phyloP scores from a whole-genome alignment of 140 eudicot genomes.

The Ambrosia hybrid region DNA sequence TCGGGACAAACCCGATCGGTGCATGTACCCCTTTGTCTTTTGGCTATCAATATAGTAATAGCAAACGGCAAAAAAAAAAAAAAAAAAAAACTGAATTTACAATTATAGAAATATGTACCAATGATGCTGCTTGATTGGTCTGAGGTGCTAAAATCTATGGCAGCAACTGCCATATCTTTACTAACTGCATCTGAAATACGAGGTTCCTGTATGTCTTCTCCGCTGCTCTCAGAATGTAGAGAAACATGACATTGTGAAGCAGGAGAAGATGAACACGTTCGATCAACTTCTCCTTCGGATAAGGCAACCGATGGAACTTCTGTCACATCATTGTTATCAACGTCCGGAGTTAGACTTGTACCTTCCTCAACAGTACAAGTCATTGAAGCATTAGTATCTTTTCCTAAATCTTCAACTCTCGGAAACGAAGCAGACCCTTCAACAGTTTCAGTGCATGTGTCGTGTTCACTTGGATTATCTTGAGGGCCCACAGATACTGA shows the following conservation, averaged over 20 bases:
- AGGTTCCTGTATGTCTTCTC: constrained; percentile 47
- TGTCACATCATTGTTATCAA: constrained; percentile 33
- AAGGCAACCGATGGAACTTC: constrained; percentile 47
- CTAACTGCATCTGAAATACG: constrained; percentile 14
- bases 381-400: constrained; percentile 25
- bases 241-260: constrained; percentile 47
- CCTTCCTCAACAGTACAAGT: constrained; percentile 42
- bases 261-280: constrained; percentile 39
- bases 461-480: constrained; percentile 36
- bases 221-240: constrained; percentile 39
- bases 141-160: constrained; percentile 31
- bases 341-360: constrained; percentile 26
- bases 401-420: too few relatives aligned
- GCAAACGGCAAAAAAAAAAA: not conserved
- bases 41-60: too few relatives aligned
- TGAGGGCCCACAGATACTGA: constrained; percentile 39
- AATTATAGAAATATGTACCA: constrained; percentile 49
- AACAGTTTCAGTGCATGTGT: constrained; percentile 34
- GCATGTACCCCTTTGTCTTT: too few relatives aligned
- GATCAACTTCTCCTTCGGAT: constrained; percentile 63
- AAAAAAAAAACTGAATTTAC: constrained; percentile 4
- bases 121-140: constrained; percentile 38
- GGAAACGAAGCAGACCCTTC: not conserved
- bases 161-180: constrained; percentile 31
- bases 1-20: too few relatives aligned